Base-by-base conservation (phyloP, 768 basidiomycete species). In the Coprinopsis sp. region DNA sequence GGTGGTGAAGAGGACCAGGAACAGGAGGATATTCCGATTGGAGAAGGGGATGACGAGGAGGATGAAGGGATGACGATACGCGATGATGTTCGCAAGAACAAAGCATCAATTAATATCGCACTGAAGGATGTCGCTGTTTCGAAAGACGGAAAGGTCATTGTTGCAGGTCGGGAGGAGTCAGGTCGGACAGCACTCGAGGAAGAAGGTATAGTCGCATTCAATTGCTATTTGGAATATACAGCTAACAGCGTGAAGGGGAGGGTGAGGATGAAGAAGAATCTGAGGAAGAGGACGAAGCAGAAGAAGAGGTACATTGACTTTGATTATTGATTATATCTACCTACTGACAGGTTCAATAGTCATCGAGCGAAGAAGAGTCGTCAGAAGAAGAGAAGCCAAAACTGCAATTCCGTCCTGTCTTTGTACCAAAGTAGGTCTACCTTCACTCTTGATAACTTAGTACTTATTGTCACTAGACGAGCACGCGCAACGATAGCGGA, bases 401-500 rank as follows among this genome's bases (percentile, higher is more conserved):
- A 62, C 68, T 81, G 5, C 79, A 84, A 52, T 92, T 95, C 65
- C 75, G 94, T 52, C 96, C 96, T 2, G 87, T 95, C 1, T 99
- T 97, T 63, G 80, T 98, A 14, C 89, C 89, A 45, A 98, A 98
- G 94, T 94, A 60, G 49, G 85, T 66, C 24, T 23, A 19, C 14
- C 16, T 37, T 40, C 42, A 28, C 12, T 37, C 21, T 40, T 19
- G 25, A 13, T 23, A 29, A 21, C 37, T 48, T 44, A 13, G 40
- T 22, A 12, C 12, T 10, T 39, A 33, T 40, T 5, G 46, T 33
- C 54, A 5, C 14, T 42, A 91, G 90, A 66, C 86, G 86, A 14
- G 84, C 76, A n/a, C 78, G 87, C 23, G 78, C 58, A 18, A 93
- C 91, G 0, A 73, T 92, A 29, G 70, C 71, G 22, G 85, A 87